Percentiles rank a stretch among this genome's conserved stretches.
phyloP scores from a whole-genome alignment of 176 grass and related monocot species.

The Elymus sibiricus region DNA sequence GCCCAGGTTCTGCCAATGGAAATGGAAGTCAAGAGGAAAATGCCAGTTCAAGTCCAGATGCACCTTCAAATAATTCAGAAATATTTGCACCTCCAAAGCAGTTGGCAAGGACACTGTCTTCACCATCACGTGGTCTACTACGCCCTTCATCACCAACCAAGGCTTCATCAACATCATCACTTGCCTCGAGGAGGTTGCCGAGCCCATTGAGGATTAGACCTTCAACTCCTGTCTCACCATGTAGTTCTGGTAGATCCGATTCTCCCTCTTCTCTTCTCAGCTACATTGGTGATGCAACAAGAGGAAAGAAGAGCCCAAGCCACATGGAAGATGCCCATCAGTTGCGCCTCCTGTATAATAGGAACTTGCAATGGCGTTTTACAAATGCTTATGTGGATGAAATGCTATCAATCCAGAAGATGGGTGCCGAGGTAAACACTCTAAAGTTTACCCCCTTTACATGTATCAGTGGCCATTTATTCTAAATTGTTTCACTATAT shows the following conservation, averaged over 20 bases:
- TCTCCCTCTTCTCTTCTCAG: slow-evolving; percentile 55
- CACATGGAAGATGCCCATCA: slow-evolving; percentile 86
- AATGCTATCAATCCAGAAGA: slow-evolving; percentile 72
- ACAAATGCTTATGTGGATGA: slow-evolving; percentile 80
- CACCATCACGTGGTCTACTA: slow-evolving; percentile 43
- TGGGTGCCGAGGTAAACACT: slow-evolving; percentile 72
- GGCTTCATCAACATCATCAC: slow-evolving; percentile 32
- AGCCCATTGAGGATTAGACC: slow-evolving; percentile 78
- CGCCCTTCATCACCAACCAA: slow-evolving; percentile 60
- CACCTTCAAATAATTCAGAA: slow-evolving; percentile 53
- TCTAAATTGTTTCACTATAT: background rate
- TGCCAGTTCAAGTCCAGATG: slow-evolving; percentile 35
- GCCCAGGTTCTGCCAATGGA: slow-evolving; percentile 47
- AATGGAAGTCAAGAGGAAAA: slow-evolving; percentile 51
- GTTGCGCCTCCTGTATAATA: slow-evolving; percentile 73
- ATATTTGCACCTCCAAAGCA: slow-evolving; percentile 44
- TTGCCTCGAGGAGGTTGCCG: slow-evolving; percentile 50
- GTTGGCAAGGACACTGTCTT: slow-evolving; percentile 56
- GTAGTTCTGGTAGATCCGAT: slow-evolving; percentile 64
- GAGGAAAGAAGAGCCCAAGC: slow-evolving; percentile 63
- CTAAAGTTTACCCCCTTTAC: background rate
- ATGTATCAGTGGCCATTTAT: slow-evolving; percentile 8
- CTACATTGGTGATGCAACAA: slow-evolving; percentile 63
- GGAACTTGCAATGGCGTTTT: slow-evolving; percentile 85
- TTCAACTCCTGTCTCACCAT: slow-evolving; percentile 75